Evolutionary conservation across 2,329 filamentous ascomycete genomes (phyloP), one percentile per base, ranked within the genome.

Genomic region (Neopestalotiopsis rosae): DNA sequence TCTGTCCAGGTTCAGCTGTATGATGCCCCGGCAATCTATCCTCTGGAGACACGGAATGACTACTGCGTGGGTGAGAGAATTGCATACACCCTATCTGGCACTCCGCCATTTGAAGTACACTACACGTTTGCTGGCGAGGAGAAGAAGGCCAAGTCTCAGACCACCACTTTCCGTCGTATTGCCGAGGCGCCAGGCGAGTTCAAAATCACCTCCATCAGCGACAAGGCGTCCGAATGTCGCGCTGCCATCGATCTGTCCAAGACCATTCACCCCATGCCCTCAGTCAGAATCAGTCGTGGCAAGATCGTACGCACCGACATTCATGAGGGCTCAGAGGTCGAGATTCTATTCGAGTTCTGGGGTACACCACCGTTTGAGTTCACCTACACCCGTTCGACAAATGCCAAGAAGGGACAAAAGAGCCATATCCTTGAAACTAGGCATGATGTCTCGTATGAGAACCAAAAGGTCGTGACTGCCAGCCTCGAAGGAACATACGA

Each of bases 291-390:
- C 73, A 95, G 92, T 76, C 93, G 94, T 76, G 97, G 97, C 38
- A 89, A 89, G 71, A 91, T 93, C 69, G 89, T 91, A 6, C 90
- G 92, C 73, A 91, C 97, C 45, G 96, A 98, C 78, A 99, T 99
- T 71, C 97, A 98, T 79, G 95, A 99, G 83, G 96, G 96, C 74
- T 94, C 94, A 71, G 93, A 97, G 78, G 94, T 96, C 0, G 94
- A 98, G 78, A 94, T 99, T 66, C 84, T 94, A 7, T 98, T 99
- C 75, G 93, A 97, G 76, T 99, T 99, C 82, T 95, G 93, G 84
- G 96, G 97, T 68, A 95, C 93, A 5, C 94, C 96, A 71, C 96
- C 96, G 1, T 99, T 99, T 76, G 96, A 98, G 81, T 99, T 98
- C 78, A 98, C 95, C 68, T 98, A 97, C 80, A 98, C 94, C 24